Percentiles rank a stretch among this genome's conserved stretches.
Evolutionary conservation across 495 filamentous ascomycete genomes (phyloP).

Genomic region (Podospora pseudocomata): DNA sequence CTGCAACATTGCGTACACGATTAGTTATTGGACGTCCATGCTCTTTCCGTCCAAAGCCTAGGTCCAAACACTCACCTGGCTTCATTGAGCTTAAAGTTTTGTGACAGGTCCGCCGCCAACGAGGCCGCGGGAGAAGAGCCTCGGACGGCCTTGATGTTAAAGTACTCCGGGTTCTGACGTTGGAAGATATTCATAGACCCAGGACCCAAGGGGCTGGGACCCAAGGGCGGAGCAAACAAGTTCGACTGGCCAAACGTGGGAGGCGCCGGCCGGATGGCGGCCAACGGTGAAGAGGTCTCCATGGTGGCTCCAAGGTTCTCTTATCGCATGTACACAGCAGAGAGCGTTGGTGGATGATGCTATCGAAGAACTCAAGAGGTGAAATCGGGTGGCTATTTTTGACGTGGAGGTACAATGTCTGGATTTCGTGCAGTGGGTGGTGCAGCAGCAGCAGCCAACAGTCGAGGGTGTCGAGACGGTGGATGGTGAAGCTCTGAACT

Average conservation of each 20-base stretch:
- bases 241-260: conserved; percentile 46
- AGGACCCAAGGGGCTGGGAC: conserved; percentile 55
- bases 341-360: not conserved
- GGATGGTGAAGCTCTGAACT: conserved; percentile 2
- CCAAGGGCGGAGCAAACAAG: conserved; percentile 43
- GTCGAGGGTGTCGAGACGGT: not conserved
- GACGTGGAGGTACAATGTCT: not conserved
- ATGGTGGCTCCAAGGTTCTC: conserved; percentile 45
- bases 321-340: not conserved
- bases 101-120: conserved; percentile 87
- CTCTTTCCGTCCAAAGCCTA: not conserved
- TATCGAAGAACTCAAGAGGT: not conserved
- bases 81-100: conserved; percentile 90
- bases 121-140: conserved; percentile 89
- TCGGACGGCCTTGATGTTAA: conserved; percentile 65
- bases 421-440: not conserved
- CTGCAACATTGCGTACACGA: conserved; percentile 19
- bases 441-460: conserved; percentile 5
- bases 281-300: conserved; percentile 91
- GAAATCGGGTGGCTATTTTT: not conserved
- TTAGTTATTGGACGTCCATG: conserved; percentile 24
- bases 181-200: conserved; percentile 55
- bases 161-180: conserved; percentile 62
- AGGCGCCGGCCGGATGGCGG: conserved; percentile 84
- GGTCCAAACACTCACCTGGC: conserved; percentile 62